Percentiles rank a stretch among this genome's conserved stretches.
phyloP scores from a whole-genome alignment of 1,139 yeast species.

The Hyphopichia fennica region DNA sequence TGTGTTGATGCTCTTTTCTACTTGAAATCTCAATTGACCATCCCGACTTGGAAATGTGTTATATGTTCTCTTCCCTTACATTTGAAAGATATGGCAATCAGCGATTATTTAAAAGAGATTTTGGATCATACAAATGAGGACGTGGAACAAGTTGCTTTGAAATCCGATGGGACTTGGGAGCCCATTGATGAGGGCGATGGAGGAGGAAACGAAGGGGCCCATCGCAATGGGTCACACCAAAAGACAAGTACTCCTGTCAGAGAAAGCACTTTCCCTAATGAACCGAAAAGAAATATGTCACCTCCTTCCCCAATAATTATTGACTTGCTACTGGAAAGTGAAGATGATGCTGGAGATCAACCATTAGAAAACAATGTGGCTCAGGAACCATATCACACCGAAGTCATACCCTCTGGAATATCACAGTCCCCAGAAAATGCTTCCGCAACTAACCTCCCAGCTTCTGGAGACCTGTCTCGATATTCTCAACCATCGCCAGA shows the following conservation, averaged over 20 bases:
- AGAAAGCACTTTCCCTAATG: not conserved
- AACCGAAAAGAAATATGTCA: not conserved
- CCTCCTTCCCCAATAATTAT: slow-evolving; percentile 6
- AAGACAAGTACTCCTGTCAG: not conserved
- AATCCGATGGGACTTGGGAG: slow-evolving; percentile 61
- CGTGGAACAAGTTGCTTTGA: slow-evolving; percentile 55
- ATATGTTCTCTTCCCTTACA: slow-evolving; percentile 49
- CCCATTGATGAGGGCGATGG: slow-evolving; percentile 4
- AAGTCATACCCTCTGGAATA: too few species aligned
- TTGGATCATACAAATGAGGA: slow-evolving; percentile 42
- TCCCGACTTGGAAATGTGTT: slow-evolving; percentile 72
- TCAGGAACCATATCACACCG: too few species aligned
- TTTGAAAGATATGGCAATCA: slow-evolving; percentile 55
- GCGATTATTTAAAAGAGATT: slow-evolving; percentile 60
- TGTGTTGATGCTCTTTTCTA: slow-evolving; percentile 70
- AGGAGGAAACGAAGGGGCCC: slow-evolving; percentile 8
- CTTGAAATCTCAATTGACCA: slow-evolving; percentile 57
- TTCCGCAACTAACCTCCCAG: too few species aligned
- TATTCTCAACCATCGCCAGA: too few species aligned
- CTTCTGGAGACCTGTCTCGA: too few species aligned
- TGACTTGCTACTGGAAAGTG: slow-evolving; percentile 23
- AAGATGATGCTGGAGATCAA: slow-evolving; percentile 15
- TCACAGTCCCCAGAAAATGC: too few species aligned
- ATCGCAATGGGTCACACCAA: not conserved
- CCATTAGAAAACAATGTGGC: too few species aligned